Conservation (phyloP, 495 filamentous ascomycete species). For the Penicillium coffeae region DNA sequence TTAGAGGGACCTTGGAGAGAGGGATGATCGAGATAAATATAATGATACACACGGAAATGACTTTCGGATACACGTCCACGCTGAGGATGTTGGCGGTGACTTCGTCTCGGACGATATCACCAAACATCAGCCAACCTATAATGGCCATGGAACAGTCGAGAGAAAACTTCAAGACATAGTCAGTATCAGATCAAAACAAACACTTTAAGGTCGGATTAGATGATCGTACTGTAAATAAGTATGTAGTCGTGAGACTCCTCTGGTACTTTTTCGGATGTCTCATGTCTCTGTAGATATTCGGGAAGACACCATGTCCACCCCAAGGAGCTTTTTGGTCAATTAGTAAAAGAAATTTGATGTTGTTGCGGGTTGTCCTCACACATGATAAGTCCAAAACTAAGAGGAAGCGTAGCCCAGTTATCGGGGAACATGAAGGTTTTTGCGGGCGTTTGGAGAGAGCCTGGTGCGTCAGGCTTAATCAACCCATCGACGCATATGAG, state of each 20-base stretch:
- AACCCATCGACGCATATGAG: slow-evolving; percentile 83
- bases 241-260: slow-evolving; percentile 73
- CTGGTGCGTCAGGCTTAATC: slow-evolving; percentile 73
- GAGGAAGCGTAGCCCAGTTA: slow-evolving; percentile 85
- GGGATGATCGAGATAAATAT: slow-evolving; percentile 89
- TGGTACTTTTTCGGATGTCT: slow-evolving; percentile 84
- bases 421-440: slow-evolving; percentile 68
- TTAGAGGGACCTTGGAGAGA: slow-evolving; percentile 89
- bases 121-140: slow-evolving; percentile 89
- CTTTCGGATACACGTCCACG: slow-evolving; percentile 69
- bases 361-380: slow-evolving; percentile 38
- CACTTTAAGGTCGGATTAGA: not conserved
- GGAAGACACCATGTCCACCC: slow-evolving; percentile 94
- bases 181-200: slow-evolving; percentile 1
- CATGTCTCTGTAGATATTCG: slow-evolving; percentile 98
- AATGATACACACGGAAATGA: slow-evolving; percentile 70
- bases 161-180: slow-evolving; percentile 51
- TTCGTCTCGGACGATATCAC: slow-evolving; percentile 76
- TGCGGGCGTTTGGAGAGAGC: slow-evolving; percentile 82
- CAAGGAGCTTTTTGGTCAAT: slow-evolving; percentile 58
- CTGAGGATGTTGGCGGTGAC: slow-evolving; percentile 84
- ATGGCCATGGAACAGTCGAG: slow-evolving; percentile 79
- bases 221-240: slow-evolving; percentile 77
- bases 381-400: slow-evolving; percentile 94
- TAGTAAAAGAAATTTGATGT: not conserved